These are phyloP conservation scores for Annona cherimola DNA, from an alignment of 164 flowering plant species.

Conservation along the genomic window DNA sequence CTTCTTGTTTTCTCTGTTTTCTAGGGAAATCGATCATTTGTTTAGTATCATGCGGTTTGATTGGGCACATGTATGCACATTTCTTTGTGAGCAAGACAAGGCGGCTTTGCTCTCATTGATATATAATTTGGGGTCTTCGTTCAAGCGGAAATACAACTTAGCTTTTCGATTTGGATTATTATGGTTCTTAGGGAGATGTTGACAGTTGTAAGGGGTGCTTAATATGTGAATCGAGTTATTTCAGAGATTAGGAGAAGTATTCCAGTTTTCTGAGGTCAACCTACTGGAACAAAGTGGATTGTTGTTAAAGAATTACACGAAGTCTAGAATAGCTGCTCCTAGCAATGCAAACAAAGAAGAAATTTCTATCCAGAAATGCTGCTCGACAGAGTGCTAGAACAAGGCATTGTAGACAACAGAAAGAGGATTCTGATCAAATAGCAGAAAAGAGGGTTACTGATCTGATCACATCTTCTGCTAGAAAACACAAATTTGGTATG, in stretches of 20 bases:
- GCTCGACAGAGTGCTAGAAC: slow-evolving; percentile 44
- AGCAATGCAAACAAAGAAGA: slow-evolving; percentile 74
- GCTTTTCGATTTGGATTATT: neutral
- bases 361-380: slow-evolving; percentile 39
- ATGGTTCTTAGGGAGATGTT: neutral
- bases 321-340: neutral
- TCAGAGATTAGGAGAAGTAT: neutral
- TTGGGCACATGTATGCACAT: neutral
- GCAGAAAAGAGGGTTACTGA: slow-evolving; percentile 53
- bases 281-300: neutral
- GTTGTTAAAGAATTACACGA: neutral
- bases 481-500: slow-evolving; percentile 56
- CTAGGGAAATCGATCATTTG: neutral
- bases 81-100: neutral
- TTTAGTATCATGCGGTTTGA: neutral
- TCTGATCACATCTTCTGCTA: slow-evolving; percentile 72
- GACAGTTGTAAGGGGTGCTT: neutral
- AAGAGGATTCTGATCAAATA: slow-evolving; percentile 42
- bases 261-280: neutral
- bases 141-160: neutral
- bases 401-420: slow-evolving; percentile 50
- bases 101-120: neutral
- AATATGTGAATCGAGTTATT: neutral
- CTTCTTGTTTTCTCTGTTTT: neutral
- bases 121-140: neutral